Evolutionary conservation across 176 grass and related monocot genomes (phyloP), one percentile per base, ranked within the genome.

Genomic region (Thalia dealbata): DNA sequence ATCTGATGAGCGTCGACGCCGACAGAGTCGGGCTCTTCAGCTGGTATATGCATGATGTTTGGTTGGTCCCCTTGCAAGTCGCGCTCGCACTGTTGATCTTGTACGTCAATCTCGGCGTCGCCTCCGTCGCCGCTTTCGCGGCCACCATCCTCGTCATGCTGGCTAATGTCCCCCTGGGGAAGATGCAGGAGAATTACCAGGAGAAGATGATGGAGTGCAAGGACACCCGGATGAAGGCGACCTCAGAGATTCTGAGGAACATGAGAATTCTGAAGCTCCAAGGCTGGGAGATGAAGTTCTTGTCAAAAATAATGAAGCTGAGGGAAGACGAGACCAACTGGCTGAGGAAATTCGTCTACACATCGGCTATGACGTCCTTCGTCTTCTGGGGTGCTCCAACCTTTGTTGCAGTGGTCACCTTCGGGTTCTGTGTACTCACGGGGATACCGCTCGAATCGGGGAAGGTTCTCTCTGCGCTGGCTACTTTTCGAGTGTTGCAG

Each of bases 241-340:
- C 82, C 26, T 91, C 89, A 0, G 86, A 96, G 77, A 88, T 91
- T 52, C 74, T 96, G 60, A 79, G 79, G 59, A 96, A 91, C 86
- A 96, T 96, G 88, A 85, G 86, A 69, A 91, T 85, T 84, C 89
- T 96, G 61, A 96, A 91, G 65, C 19, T 68, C 19, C 88, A 96
- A 52, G 92, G 79, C 10, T 96, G 86, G 92, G 92, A 96, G 48
- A 96, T 91, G 92, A 91, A 83, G 50, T 96, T 96, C 78, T 69
- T 96, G 22, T 91, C 83, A 76, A 96, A 83, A 79, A 96, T 91
- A 56, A 62, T 75, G 6, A 79, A 89, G 26, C 67, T 96, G 55
- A 86, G 92, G 76, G 86, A 87, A 67, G 83, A 67, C 0, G 88
- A 96, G 79, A 45, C 29, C 0, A 91, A 73, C 62, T 96, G 86